phyloP scores from a whole-genome alignment of 345 rosid species.

The Gossypium thurberi region DNA sequence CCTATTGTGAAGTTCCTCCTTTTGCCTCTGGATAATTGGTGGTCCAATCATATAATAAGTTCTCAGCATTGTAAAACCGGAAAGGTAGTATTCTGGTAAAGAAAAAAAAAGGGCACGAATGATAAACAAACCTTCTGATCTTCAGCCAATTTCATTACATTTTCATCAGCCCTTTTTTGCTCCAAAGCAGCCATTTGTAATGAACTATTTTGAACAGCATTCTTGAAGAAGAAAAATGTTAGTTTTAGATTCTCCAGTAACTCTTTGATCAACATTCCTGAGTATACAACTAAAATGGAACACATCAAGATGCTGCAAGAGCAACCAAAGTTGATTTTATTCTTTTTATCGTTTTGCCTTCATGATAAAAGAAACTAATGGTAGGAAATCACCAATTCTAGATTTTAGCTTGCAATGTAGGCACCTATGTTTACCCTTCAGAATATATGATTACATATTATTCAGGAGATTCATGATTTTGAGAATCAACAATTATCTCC shows the following conservation, averaged over 20 bases:
- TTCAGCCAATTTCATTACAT: conserved; percentile 68
- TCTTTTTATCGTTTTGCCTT: background rate
- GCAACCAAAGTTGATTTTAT: background rate
- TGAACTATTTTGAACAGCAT: conserved; percentile 43
- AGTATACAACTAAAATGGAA: background rate
- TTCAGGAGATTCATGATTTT: background rate
- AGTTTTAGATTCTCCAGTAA: background rate
- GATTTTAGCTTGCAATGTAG: background rate
- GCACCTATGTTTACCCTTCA: background rate
- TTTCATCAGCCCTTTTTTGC: conserved; percentile 72
- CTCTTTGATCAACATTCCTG: background rate
- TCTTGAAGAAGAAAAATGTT: conserved; percentile 33
- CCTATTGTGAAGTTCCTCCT: conserved; percentile 56
- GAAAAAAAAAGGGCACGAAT: conserved; percentile 12
- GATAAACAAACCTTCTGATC: conserved; percentile 70
- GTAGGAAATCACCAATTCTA: background rate
- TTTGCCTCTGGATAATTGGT: conserved; percentile 51
- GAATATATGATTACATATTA: background rate
- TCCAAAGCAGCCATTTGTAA: conserved; percentile 70
- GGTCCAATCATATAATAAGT: conserved; percentile 5
- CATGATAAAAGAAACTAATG: background rate
- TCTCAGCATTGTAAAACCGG: conserved; percentile 3
- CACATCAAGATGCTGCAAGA: background rate
- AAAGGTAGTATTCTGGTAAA: background rate
- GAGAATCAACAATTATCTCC: background rate